A percentile compares a stretch with the other conserved stretches of the same genome.
These are phyloP conservation scores for Letharia lupina DNA, from an alignment of 495 filamentous ascomycete species.

Conservation along the genomic window DNA sequence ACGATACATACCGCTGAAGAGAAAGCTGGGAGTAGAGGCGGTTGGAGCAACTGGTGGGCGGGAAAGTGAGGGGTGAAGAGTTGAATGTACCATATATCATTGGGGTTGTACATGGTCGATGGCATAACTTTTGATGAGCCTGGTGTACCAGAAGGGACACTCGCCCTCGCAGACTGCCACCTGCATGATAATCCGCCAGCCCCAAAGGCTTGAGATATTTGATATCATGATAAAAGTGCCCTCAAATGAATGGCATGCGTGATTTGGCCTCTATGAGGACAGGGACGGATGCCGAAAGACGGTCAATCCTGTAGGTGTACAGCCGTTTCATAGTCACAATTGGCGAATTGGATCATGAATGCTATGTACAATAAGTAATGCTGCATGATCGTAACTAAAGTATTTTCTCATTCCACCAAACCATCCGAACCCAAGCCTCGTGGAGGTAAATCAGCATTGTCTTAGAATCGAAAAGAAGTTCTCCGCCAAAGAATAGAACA, in stretches of 20 bases:
- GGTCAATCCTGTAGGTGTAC: background rate
- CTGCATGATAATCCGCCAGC: background rate
- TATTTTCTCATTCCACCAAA: background rate
- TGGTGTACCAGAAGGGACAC: background rate
- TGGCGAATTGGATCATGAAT: background rate
- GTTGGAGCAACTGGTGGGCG: slow-evolving; percentile 11
- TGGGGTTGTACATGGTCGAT: background rate
- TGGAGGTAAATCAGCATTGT: background rate
- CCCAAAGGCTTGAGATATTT: background rate
- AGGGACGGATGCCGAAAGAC: background rate
- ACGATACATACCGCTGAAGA: background rate
- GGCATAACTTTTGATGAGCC: background rate
- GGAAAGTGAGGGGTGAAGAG: background rate
- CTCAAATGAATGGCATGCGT: too few relatives aligned
- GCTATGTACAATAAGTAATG: background rate
- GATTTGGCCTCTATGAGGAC: too few relatives aligned
- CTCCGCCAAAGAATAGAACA: background rate
- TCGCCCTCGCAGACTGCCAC: background rate
- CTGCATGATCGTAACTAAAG: background rate
- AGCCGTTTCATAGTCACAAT: background rate
- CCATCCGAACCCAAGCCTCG: background rate
- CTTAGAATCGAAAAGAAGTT: background rate
- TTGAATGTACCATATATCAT: background rate
- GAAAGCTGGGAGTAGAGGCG: slow-evolving; percentile 8
- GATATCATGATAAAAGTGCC: too few relatives aligned